A percentile compares a stretch with the other conserved stretches of the same genome.
Conservation (phyloP, 192 early-diverging fungal genomes). For the Linderina pennispora region DNA sequence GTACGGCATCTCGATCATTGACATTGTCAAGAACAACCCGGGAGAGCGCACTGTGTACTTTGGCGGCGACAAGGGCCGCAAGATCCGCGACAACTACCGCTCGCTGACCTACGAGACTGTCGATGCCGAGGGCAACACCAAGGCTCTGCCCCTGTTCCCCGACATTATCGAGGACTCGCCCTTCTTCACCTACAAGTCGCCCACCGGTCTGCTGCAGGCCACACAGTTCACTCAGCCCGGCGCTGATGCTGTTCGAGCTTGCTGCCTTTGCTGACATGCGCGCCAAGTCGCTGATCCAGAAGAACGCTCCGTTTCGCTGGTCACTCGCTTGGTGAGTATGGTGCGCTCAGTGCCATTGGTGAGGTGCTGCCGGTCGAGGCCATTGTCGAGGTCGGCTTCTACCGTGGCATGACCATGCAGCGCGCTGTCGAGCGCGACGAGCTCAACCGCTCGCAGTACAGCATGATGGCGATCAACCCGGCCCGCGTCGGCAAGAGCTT, state of each 20-base stretch:
- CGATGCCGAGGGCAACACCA: slow-evolving; percentile 64
- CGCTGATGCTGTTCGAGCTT: slow-evolving; percentile 87
- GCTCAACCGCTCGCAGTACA: slow-evolving; percentile 86
- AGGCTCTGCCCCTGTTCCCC: slow-evolving; percentile 84
- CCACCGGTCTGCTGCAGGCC: slow-evolving; percentile 81
- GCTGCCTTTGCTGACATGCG: slow-evolving; percentile 88
- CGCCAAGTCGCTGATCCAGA: slow-evolving; percentile 77
- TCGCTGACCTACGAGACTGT: slow-evolving; percentile 89
- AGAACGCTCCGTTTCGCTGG: slow-evolving; percentile 86
- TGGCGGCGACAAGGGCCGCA: slow-evolving; percentile 36
- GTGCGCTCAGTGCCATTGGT: slow-evolving; percentile 82
- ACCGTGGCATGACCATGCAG: slow-evolving; percentile 99
- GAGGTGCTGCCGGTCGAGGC: slow-evolving; percentile 79
- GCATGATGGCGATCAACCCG: slow-evolving; percentile 94
- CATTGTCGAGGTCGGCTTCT: slow-evolving; percentile 90
- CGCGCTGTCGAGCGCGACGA: slow-evolving; percentile 82
- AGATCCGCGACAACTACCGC: slow-evolving; percentile 55
- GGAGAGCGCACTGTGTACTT: slow-evolving; percentile 52
- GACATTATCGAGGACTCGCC: slow-evolving; percentile 72
- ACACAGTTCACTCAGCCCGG: slow-evolving; percentile 96
- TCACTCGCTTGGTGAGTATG: slow-evolving; percentile 94
- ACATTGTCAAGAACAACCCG: slow-evolving; percentile 49
- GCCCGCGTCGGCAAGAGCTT: slow-evolving; percentile 79
- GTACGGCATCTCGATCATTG: slow-evolving; percentile 55
- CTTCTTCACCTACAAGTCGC: slow-evolving; percentile 83